Base-by-base conservation (phyloP, 345 rosid species). In the Camelina hispida region DNA sequence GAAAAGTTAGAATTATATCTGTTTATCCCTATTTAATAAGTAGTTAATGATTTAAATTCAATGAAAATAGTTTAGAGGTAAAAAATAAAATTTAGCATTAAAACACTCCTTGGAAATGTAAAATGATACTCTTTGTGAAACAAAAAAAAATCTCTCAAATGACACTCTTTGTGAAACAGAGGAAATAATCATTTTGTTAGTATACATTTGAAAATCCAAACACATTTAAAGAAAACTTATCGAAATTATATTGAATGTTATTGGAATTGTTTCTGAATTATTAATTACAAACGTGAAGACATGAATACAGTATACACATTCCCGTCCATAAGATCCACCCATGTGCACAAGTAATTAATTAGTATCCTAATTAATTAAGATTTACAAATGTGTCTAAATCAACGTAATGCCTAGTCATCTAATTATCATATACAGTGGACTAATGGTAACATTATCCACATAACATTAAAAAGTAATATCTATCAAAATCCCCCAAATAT, bases 381-480 rank as follows among this genome's bases (percentile, higher is more conserved):
- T 37, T 50, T 50, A 17, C 8, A 20, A 4, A 71, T n/a, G 40
- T 61, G 59, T 60, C n/a, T 1, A 61, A 23, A 25, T 5, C 69
- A 61, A 69, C 79, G 65, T 48, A 62, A 37, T n/a, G 58, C 46
- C 65, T 62, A 76, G 79, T 62, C 79, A 75, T 61, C 79, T 50
- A 18, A 42, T 54, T 15, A 58, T 62, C 51, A 40, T 22, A 37
- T 37, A 37, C 3, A 40, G 17, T 61, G 9, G 64, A 35, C 13
- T 16, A 34, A 34, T 16, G 7, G 64, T 37, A 35, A 9, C 64
- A 38, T 59, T 58, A 37, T 37, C 42, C 42, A 37, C 42, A 9
- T 37, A 37, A 9, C 11, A 37, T 37, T 9, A 9, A 37, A 37
- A 37, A 37, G 42, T 37, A 37, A 2, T 37, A 10, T 58, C 44